Base-by-base conservation (phyloP, 2,329 filamentous ascomycete genomes). In the Orbilia brochopaga region DNA sequence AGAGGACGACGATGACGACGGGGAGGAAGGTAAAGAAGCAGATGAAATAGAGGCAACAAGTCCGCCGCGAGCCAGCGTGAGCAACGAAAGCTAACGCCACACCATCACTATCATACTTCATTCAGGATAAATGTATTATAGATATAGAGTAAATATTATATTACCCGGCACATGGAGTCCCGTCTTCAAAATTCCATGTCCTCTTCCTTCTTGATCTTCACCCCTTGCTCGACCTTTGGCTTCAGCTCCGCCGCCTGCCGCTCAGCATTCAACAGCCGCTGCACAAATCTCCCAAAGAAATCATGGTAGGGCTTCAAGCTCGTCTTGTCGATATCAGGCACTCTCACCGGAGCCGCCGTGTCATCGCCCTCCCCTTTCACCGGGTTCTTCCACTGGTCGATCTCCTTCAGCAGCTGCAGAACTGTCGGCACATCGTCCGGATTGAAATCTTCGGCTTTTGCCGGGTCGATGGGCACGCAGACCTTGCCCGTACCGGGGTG, bases 321-420 rank as follows among this genome's bases (percentile, higher is more conserved):
- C 23, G 94, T 99, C 86, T 97, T 99, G 81, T 99, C 93, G 88
- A 93, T 97, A 78, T 99, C 94, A 75, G 88, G 85, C 53, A 90
- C 77, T 76, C 83, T 86, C 63, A 77, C 79, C 61, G 65, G 60
- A 19, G 74, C 73, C 0, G 75, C 78, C 44, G 77, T 77, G 10
- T 76, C 75, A 35, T 82, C 77, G 13, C 78, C 77, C 17, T 79
- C 79, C 50, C 77, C 79, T 73, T 82, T 78, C 48, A 70, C 74
- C 19, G 80, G 80, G 0, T 78, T 80, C 76, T 87, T 84, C 87
- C 91, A 97, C 19, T 85, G 82, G 79, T 99, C 92, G 76, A 99
- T 96, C 81, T 99, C 92, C 3, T 82, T 83, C 21, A 97, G 81
- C 65, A 99, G 82, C 54, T 88, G 83, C 69, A 90, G 90, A 2